Base-by-base conservation (phyloP, 371 early-diverging fungal species). In the Coemansia sp. region DNA sequence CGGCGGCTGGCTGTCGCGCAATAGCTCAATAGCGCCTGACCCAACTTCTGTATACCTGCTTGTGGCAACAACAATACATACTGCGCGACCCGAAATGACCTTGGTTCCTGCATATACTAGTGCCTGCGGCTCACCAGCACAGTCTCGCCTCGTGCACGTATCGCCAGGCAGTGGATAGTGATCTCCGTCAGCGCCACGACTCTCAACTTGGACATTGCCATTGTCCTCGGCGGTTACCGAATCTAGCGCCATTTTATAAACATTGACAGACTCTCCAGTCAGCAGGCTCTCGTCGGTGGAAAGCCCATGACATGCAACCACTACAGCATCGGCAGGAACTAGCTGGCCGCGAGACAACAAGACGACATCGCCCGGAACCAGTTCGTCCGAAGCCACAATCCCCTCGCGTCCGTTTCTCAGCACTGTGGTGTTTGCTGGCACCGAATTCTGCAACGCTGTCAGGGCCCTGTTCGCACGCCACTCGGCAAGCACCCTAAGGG, bases 211-310 rank as follows among this genome's bases (percentile, higher is more conserved):
- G 24, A 11, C 16, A 57, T 37, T 7, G 13, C 13, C 34, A 31
- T 42, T 53, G 56, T 40, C 13, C 18, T 48, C 40, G 13, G 48
- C 50, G 29, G n/a, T 18, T 10, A 16, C 24, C 21, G 66, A 29
- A 3, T n/a, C 58, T 13, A 72, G 59, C 92, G 91, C 40, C 90
- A 88, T 0, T 64, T 68, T 65, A 85, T 85, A 8, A 85, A 89
- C n/a, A 60, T 94, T 89, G 14, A 90, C 81, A 5, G 90, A 87
- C 79, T 99, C 99, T 27, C 99, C 99, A 0, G 99, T 99, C 3
- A 99, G 85, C 85, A 95, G 89, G 67, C 94, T 90, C 82, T 99
- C 99, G 80, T 99, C 97, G 4, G 96, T 85, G 13, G 87, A 82
- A 2, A 93, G 87, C 4, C 59, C 68, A 16, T 84, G 66, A 5